These are phyloP conservation scores for Penicillium verrucosum DNA, from an alignment of 2,329 filamentous ascomycete species.

Conservation along the genomic window DNA sequence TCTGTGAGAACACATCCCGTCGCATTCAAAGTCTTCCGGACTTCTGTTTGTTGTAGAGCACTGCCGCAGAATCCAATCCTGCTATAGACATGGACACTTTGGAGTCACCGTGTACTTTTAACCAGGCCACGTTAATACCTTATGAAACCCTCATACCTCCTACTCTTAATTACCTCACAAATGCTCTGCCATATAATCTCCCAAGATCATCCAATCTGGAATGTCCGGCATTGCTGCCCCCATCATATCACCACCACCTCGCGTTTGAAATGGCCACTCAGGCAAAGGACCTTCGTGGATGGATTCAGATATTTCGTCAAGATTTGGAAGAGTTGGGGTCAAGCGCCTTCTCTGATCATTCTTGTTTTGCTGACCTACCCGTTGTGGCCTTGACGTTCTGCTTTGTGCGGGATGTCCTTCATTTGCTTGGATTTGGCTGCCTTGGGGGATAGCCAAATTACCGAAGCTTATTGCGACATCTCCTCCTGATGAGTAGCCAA, in stretches of 20 bases:
- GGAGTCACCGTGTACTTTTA: not conserved
- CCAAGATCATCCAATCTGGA: constrained; percentile 27
- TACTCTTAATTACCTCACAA: constrained; percentile 10
- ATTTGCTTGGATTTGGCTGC: not conserved
- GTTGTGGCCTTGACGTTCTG: not conserved
- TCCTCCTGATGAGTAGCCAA: constrained; percentile 16
- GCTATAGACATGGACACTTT: not conserved
- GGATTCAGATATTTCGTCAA: not conserved
- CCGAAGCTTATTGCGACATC: not conserved
- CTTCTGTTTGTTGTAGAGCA: not conserved
- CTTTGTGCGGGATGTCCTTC: not conserved
- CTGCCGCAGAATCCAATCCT: too few relatives aligned
- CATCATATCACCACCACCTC: constrained; percentile 4
- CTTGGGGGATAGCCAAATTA: not conserved
- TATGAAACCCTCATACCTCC: not conserved
- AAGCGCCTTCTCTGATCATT: not conserved
- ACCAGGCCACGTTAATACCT: not conserved
- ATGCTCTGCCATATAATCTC: constrained; percentile 22
- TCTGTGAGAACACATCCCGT: constrained; percentile 1
- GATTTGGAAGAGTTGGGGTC: not conserved
- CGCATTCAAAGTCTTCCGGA: constrained; percentile 6
- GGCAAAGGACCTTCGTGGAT: constrained; percentile 6
- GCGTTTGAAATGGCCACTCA: constrained; percentile 19
- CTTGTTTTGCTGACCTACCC: not conserved
- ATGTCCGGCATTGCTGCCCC: constrained; percentile 19